Base-by-base conservation (phyloP, 352 stramenopile genomes). In the Globisporangium echinulatum region DNA sequence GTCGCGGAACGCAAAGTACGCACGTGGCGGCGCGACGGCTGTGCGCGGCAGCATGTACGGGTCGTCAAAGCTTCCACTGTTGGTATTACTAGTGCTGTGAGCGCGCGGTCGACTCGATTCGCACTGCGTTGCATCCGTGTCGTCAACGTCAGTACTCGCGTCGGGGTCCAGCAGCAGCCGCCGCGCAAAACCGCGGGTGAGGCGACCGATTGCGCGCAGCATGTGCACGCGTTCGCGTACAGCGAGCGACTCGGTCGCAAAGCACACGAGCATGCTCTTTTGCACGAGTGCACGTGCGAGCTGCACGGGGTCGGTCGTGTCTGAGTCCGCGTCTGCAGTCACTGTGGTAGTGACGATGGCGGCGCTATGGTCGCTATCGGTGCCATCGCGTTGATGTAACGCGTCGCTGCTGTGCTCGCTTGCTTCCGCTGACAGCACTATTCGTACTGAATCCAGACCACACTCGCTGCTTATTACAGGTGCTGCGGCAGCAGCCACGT, bases 1-100 rank as follows among this genome's bases (percentile, higher is more conserved):
- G 14, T 76, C 75, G 4, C 56, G 73, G 44, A 94, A 85, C 39
- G 60, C 68, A 47, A 90, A 92, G 64, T 87, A 90, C 58, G 82
- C 77, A 4, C 63, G 71, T 14, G 84, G 82, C 33, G 77, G 80
- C 46, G 70, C 44, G 9, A 88, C 77, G 0, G 38, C 37, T 8
- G 51, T 56, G 0, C n/a, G 46, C 15, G 73, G 75, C 10, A 80
- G 58, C 36, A 75, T 53, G 50, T 79, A 77, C n/a, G 64, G 59
- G 38, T 72, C 56, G n/a, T 59, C 61, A 40, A 46, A 56, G 38
- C n/a, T 3, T 9, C 7, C 38, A 13, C 37, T 47, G 33, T n/a
- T 46, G 13, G 38, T 42, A 36, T 11, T 46, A 13, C 5, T 33
- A 33, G 25, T 3, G 36, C 51, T 56, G 40, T 1, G 40, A 13